Base-by-base conservation (phyloP, 805 yeast genomes). In the Cyberlindnera bimundalis region DNA sequence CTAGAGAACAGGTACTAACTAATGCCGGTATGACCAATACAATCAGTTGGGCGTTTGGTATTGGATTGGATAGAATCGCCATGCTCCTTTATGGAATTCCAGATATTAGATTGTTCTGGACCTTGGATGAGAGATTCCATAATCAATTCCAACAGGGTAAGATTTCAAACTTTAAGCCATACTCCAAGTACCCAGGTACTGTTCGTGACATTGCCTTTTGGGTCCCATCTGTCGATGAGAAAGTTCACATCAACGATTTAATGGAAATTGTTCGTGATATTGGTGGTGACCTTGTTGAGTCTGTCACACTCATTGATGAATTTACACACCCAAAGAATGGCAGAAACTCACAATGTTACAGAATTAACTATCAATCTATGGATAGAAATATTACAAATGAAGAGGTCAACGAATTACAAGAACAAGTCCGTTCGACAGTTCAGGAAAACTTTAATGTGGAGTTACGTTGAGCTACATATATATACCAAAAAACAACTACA, bases 1-100 rank as follows among this genome's bases (percentile, higher is more conserved):
- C 89, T 7, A 79, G 79, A 50, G 83, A 87, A 51, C 79, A 78
- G 36, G 95, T 91, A 1, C 68, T 88, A 28, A 67, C 76, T 17
- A 84, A 82, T 50, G 76, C 96, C 1, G 95, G 87, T 0, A 68
- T 81, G 37, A 65, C 73, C 18, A 73, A 78, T 45, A 75, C 79
- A 18, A 71, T 91, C 33, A 95, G 96, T 3, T 93, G 99, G 98
- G 99, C 99, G 2, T 93, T 93, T 66, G 99, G 99, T 15, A 72
- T 93, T 37, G 99, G 99, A 0, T 70, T 93, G 36, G 99, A 93
- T 61, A 74, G 99, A 56, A 78, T 91, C 43, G 98, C 99, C 27
- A 93, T 93, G 99, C 67, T 93, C 15, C 68, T 93, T 37, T 93
- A 90, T 65, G 96, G 95, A 17, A 83, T 93, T 33, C 98, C 98